Percentiles rank a stretch among this genome's conserved stretches.
These are phyloP conservation scores for Auriscalpium orientale DNA, from an alignment of 768 basidiomycete genomes.

Conservation along the genomic window DNA sequence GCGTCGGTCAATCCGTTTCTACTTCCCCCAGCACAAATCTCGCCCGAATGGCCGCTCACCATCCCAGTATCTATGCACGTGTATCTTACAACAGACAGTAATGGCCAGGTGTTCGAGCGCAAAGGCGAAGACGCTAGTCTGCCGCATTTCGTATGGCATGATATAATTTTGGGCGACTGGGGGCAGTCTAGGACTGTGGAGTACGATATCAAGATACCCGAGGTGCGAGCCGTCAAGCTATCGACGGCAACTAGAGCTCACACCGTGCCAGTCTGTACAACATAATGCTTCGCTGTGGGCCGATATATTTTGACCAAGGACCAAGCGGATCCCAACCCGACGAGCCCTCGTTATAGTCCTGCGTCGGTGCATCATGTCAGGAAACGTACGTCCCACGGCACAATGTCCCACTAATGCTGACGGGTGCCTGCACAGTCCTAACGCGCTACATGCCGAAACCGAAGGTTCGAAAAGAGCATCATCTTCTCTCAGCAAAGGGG, in stretches of 20 bases:
- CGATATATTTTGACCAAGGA: constrained; percentile 67
- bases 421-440: constrained; percentile 44
- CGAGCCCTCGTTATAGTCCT: constrained; percentile 42
- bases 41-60: constrained; percentile 54
- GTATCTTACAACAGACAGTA: constrained; percentile 60
- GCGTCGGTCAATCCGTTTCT: constrained; percentile 36
- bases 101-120: constrained; percentile 49
- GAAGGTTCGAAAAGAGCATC: constrained; percentile 78
- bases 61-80: constrained; percentile 64
- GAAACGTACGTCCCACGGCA: constrained; percentile 48
- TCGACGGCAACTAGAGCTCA: neutral
- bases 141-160: constrained; percentile 69
- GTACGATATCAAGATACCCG: constrained; percentile 57
- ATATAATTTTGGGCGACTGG: constrained; percentile 75
- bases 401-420: neutral
- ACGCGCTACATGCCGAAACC: constrained; percentile 74
- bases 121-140: constrained; percentile 42
- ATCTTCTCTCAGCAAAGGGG: constrained; percentile 46
- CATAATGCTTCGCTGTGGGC: constrained; percentile 79
- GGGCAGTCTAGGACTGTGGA: constrained; percentile 47
- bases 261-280: constrained; percentile 50
- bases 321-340: constrained; percentile 58
- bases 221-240: constrained; percentile 34
- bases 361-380: constrained; percentile 60
- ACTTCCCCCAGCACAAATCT: constrained; percentile 47